Base-by-base conservation (phyloP, 129 eudicot genomes). In the Apium graveolens region DNA sequence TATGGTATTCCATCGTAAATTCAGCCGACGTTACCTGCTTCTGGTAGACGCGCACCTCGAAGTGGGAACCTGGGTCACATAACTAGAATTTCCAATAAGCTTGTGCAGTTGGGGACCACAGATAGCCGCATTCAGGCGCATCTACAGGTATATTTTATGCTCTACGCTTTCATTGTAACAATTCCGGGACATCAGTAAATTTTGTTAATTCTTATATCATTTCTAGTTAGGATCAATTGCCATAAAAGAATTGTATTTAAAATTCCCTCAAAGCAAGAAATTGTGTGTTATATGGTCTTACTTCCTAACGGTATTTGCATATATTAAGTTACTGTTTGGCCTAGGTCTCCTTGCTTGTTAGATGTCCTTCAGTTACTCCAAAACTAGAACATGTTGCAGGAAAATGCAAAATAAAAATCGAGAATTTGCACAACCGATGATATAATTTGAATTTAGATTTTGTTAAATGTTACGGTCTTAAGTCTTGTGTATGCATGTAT, bases 1-100 rank as follows among this genome's bases (percentile, higher is more conserved):
- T 42, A n/a, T 42, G 34, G 31, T n/a, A 41, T 17, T 39, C 9
- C 26, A 70, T 5, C 69, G 44, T 46, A 7, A 17, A 60, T 9
- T 85, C 92, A 93, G 98, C 98, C 96, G 57, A 90, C 95, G 31
- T 17, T 82, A 80, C 87, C 91, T 42, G 91, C 90, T 79, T 29
- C 89, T 45, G 94, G 92, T 51, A 89, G 82, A 81, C 71, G 42
- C 48, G 68, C 90, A 74, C 96, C 91, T 31, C 86, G 89, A 51
- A 86, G 82, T 41, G 98, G 98, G 66, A 88, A 88, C 78, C 81
- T 90, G 48, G 98, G 98, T 45, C 98, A 93, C 79, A 46, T 93
- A 21, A 93, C 98, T 3, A 85, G 94, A 44, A 93, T 93, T 48
- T 82, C 96, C 63, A 93, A 90, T 83, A 93, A 87, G 80, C 88